phyloP scores from a whole-genome alignment of 768 basidiomycete genomes.

The Kwoniella newhampshirensis region DNA sequence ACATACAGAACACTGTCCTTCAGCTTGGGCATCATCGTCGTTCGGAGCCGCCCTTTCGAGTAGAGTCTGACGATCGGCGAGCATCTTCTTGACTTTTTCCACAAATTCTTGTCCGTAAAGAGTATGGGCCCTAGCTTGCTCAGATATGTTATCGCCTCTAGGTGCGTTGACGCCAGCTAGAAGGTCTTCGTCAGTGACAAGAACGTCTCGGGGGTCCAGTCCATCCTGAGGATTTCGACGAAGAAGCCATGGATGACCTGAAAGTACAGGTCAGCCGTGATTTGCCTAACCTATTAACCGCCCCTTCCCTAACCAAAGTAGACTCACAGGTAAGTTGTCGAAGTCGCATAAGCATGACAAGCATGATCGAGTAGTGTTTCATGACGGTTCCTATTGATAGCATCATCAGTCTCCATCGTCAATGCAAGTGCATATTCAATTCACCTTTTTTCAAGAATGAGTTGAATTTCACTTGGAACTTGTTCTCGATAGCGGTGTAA shows the following conservation, averaged over 20 bases:
- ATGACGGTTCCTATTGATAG: conserved; percentile 60
- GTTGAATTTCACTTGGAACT: conserved; percentile 65
- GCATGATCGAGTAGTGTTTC: conserved; percentile 68
- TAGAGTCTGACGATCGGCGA: conserved; percentile 27
- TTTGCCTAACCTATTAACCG: not conserved
- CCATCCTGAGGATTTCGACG: conserved; percentile 59
- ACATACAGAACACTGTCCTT: conserved; percentile 63
- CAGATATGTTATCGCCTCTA: conserved; percentile 19
- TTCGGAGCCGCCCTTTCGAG: conserved; percentile 1
- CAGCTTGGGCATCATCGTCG: conserved; percentile 21
- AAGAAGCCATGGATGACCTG: conserved; percentile 63
- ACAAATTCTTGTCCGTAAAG: conserved; percentile 34
- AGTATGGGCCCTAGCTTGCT: conserved; percentile 25
- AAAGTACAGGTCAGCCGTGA: not conserved
- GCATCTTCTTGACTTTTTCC: conserved; percentile 27
- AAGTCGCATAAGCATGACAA: conserved; percentile 70
- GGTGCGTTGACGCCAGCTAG: conserved; percentile 20
- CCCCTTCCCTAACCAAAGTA: too few species aligned
- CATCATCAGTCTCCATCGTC: not conserved
- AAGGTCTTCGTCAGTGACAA: conserved; percentile 48
- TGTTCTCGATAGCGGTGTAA: conserved; percentile 19
- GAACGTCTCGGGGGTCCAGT: conserved; percentile 57
- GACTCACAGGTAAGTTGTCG: conserved; percentile 63
- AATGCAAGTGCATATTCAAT: not conserved
- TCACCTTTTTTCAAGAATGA: conserved; percentile 26